Evolutionary conservation across 139 green algal genomes (phyloP).

Genomic region (Chlamydomonas schloesseri): DNA sequence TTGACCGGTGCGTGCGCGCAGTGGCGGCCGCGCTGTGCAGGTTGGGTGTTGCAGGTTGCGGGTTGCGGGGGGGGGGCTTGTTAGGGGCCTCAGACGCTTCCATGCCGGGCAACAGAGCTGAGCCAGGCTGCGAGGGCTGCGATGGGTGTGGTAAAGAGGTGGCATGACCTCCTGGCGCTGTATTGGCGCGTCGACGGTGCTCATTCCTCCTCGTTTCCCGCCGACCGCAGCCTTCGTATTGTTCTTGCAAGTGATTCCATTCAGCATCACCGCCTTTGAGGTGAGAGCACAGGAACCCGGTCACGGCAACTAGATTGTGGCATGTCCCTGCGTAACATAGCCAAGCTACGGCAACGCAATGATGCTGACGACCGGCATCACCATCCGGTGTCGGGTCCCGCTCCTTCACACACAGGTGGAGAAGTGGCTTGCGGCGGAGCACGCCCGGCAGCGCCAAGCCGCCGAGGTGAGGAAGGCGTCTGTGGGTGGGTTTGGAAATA

Average conservation of each 20-base stretch:
- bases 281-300: not conserved
- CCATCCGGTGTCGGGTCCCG: too few relatives aligned
- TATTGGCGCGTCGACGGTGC: not conserved
- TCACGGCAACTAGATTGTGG: too few relatives aligned
- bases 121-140: not conserved
- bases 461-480: not conserved
- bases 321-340: too few relatives aligned
- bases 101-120: too few relatives aligned
- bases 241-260: conserved; percentile 53
- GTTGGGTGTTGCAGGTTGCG: not conserved
- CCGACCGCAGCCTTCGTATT: conserved; percentile 37
- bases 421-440: conserved; percentile 39
- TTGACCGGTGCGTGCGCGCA: conserved; percentile 44
- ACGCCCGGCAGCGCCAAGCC: not conserved
- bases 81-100: too few relatives aligned
- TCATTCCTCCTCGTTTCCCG: too few relatives aligned
- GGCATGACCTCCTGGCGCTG: not conserved
- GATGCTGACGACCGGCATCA: too few relatives aligned
- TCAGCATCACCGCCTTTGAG: conserved; percentile 50
- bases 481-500: too few relatives aligned
- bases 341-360: too few relatives aligned
- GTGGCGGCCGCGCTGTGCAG: too few relatives aligned
- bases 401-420: conserved; percentile 15
- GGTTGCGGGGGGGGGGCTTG: not conserved
- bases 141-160: not conserved